Conservation (phyloP, 2,329 filamentous ascomycete species). For the Bimuria novae-zelandiae region DNA sequence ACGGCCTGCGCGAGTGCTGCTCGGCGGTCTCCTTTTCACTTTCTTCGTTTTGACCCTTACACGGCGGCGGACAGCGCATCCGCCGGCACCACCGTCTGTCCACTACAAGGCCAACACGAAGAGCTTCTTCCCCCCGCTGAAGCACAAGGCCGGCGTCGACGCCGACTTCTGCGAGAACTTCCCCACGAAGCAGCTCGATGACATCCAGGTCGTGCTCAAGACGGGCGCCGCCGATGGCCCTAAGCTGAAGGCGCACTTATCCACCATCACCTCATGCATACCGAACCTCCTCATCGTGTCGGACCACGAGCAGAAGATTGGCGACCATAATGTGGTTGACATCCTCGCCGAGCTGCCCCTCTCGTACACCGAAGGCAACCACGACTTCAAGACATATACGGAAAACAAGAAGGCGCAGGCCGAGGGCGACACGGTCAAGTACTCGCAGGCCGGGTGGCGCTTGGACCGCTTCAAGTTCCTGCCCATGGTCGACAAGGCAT, state of each 20-base stretch:
- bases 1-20: conserved; percentile 27
- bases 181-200: conserved; percentile 47
- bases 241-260: conserved; percentile 54
- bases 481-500: conserved; percentile 59
- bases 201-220: conserved; percentile 55
- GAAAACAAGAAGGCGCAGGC: conserved; percentile 47
- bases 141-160: conserved; percentile 33
- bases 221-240: conserved; percentile 53
- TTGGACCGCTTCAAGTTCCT: conserved; percentile 65
- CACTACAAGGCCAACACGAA: conserved; percentile 38
- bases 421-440: conserved; percentile 49
- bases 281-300: conserved; percentile 62
- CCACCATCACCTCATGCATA: conserved; percentile 60
- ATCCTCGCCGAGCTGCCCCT: conserved; percentile 56
- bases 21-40: conserved; percentile 38
- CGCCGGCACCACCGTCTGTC: conserved; percentile 19
- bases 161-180: conserved; percentile 48
- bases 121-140: conserved; percentile 44
- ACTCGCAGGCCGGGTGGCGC: conserved; percentile 58
- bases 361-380: conserved; percentile 47
- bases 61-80: conserved; percentile 19
- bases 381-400: conserved; percentile 59
- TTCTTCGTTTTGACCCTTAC: conserved; percentile 38
- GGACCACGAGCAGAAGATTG: conserved; percentile 60
- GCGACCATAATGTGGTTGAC: conserved; percentile 56